Base-by-base conservation (phyloP, 2,329 filamentous ascomycete genomes). In the Fusarium setosum region DNA sequence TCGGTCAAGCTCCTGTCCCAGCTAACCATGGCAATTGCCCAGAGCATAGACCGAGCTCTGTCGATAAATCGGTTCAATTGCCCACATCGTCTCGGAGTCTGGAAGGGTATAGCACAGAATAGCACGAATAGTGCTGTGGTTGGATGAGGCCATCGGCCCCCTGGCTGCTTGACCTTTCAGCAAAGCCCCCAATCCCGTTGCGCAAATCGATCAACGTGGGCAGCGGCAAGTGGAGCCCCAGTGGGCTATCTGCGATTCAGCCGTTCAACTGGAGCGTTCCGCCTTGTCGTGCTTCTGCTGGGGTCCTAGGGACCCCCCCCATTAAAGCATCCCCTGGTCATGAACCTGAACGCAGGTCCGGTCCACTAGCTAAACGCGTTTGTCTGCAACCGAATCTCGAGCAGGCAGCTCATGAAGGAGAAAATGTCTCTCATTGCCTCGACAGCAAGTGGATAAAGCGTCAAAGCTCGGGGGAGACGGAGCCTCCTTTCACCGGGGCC, bases 31-130 rank as follows among this genome's bases (percentile, higher is more conserved):
- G 10, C 52, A 24, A 42, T 66, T 67, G 23, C 65, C 59, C 32
- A 68, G 65, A 68, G 41, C 41, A 65, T 57, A 45, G 66, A 69
- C 66, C 63, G 62, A 69, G 56, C 48, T 41, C 18, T 38, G 40
- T 61, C 18, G n/a, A 35, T 20, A 18, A 29, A 40, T 38, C 18
- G 40, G 29, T 55, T 10, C 13, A 21, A 23, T 29, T 37, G 40
- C 26, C 23, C 24, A 21, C 26, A 32, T 44, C 10, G 26, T 42
- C 50, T 42, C 24, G 26, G 24, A 50, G 17, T 41, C 41, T 57
- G 44, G 20, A 53, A 41, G 37, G 48, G 17, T 6, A 23, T 11
- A 53, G 35, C 10, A 48, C 7, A 23, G 18, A n/a, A 34, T 21
- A 52, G 37, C 24, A 60, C 35, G 18, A 21, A 50, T 35, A 38